Evolutionary conservation across 1,284 basidiomycete genomes (phyloP).

Genomic region (Cutaneotrichosporon curvatum): DNA sequence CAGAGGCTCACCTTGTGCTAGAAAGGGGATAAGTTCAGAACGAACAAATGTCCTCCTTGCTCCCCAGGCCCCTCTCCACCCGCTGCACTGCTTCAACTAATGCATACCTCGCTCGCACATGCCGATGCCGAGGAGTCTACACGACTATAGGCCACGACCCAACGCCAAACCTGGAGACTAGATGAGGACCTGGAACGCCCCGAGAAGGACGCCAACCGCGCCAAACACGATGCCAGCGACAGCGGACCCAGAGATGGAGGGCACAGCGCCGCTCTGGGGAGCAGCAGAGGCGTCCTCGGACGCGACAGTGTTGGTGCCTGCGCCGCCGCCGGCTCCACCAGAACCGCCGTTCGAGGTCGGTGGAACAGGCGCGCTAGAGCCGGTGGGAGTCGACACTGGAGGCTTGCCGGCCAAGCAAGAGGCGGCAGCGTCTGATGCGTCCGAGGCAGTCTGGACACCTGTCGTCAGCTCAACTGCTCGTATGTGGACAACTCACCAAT

Average conservation of each 20-base stretch:
- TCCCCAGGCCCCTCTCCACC: no score
- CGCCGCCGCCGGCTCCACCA: background rate
- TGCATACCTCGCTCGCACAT: no score
- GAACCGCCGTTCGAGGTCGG: background rate
- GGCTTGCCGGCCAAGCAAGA: constrained; percentile 9
- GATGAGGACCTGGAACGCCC: background rate
- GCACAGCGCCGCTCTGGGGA: background rate
- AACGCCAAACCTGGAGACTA: no score
- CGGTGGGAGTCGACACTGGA: constrained; percentile 7
- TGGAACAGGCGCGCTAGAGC: background rate
- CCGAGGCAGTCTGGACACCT: constrained; percentile 1
- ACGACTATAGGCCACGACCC: no score
- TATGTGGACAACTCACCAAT: constrained; percentile 17
- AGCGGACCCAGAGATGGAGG: background rate
- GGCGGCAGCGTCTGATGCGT: constrained; percentile 4
- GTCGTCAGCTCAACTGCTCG: background rate
- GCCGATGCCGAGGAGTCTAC: no score
- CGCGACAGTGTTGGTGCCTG: background rate
- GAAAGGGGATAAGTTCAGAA: no score
- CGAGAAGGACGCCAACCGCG: background rate
- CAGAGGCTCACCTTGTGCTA: no score
- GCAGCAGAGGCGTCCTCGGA: background rate
- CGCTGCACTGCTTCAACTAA: no score
- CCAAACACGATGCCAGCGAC: background rate
- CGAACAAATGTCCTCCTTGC: no score